A percentile compares a stretch with the other conserved stretches of the same genome.
These are phyloP conservation scores for Apiotrichum gamsii DNA, from an alignment of 1,284 basidiomycete genomes.

Conservation along the genomic window DNA sequence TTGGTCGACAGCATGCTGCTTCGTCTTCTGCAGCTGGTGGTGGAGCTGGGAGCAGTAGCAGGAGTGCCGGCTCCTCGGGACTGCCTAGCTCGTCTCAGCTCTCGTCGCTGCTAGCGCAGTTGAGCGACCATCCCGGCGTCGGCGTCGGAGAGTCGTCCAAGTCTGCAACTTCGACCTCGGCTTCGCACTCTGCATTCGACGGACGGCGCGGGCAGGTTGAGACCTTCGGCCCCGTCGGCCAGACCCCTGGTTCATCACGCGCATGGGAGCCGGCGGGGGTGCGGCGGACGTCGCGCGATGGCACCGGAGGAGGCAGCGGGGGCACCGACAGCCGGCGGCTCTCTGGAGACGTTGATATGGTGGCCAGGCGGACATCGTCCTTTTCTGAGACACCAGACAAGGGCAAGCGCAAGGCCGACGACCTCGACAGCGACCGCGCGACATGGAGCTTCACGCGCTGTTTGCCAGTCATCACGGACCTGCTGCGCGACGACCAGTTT, in stretches of 20 bases:
- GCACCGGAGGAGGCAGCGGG: neutral
- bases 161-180: neutral
- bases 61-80: too few relatives aligned
- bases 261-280: neutral
- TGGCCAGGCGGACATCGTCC: too few relatives aligned
- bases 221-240: conserved; percentile 35
- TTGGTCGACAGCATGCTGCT: too few relatives aligned
- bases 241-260: neutral
- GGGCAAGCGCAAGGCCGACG: conserved; percentile 12
- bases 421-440: conserved; percentile 1
- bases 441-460: conserved; percentile 28
- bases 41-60: too few relatives aligned
- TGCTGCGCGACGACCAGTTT: conserved; percentile 34
- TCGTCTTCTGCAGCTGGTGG: too few relatives aligned
- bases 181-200: conserved; percentile 9
- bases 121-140: neutral
- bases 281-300: neutral
- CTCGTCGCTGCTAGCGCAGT: conserved; percentile 11
- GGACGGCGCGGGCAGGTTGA: conserved; percentile 25
- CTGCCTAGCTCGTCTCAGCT: too few relatives aligned
- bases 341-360: too few relatives aligned
- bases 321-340: too few relatives aligned
- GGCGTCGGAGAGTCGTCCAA: neutral
- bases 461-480: conserved; percentile 30
- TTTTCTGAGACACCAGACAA: neutral